These are phyloP conservation scores for Polygonum aviculare DNA, from an alignment of 148 eudicot species.

Conservation along the genomic window DNA sequence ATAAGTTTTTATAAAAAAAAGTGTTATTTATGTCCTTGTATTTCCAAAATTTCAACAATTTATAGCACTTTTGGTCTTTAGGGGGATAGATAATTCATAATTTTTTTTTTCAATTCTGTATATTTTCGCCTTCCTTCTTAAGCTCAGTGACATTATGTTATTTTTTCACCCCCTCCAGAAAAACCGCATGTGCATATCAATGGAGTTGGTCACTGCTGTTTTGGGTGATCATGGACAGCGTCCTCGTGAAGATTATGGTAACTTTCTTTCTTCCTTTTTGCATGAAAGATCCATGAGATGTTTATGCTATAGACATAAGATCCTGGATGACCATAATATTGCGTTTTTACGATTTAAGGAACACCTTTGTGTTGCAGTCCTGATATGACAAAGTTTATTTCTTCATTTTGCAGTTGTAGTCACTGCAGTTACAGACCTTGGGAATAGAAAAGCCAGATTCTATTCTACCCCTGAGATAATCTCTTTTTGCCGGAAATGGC, in stretches of 20 bases:
- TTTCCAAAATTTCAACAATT: neutral
- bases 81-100: neutral
- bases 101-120: too few species aligned
- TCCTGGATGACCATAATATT: neutral
- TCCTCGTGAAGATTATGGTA: conserved; percentile 84
- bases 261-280: neutral
- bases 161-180: conserved; percentile 25
- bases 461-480: conserved; percentile 92
- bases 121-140: neutral
- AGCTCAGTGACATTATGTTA: neutral
- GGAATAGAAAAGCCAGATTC: conserved; percentile 73
- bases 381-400: conserved; percentile 8
- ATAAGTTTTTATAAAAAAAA: neutral
- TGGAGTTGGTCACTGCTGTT: conserved; percentile 98
- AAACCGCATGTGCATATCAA: conserved; percentile 72
- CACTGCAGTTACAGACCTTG: conserved; percentile 89
- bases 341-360: neutral
- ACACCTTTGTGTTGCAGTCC: neutral
- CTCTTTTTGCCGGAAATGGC: conserved; percentile 89
- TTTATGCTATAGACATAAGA: neutral
- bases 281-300: neutral
- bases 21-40: neutral
- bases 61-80: neutral
- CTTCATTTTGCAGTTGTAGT: conserved; percentile 61
- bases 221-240: conserved; percentile 98